Evolutionary conservation across 2,329 filamentous ascomycete species (phyloP).

Genomic region (Onygena corvina): DNA sequence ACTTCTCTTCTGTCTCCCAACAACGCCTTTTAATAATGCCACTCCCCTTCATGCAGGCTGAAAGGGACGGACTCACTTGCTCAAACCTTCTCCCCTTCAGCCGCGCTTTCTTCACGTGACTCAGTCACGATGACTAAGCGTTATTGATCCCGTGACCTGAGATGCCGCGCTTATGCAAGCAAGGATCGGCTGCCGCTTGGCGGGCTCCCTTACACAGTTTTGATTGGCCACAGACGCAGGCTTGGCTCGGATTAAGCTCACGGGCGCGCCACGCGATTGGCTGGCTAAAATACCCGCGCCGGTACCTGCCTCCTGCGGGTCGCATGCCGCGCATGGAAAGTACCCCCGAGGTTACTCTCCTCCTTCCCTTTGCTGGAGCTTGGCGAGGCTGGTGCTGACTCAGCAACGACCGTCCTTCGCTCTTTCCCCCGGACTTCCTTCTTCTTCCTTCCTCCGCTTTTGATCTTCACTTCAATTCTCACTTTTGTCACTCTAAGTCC

Average conservation of each 20-base stretch:
- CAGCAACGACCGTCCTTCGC: too few relatives aligned
- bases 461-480: conserved; percentile 13
- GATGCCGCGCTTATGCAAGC: background rate
- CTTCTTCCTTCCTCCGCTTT: conserved; percentile 7
- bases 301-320: conserved; percentile 4
- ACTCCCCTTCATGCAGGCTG: too few relatives aligned
- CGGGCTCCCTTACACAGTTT: background rate
- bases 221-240: background rate
- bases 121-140: too few relatives aligned
- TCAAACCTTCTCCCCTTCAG: too few relatives aligned
- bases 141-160: too few relatives aligned
- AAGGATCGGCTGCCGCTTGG: background rate
- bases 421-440: background rate
- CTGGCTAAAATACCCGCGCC: background rate
- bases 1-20: too few relatives aligned
- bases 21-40: too few relatives aligned
- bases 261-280: background rate
- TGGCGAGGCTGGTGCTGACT: conserved; percentile 3
- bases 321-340: conserved; percentile 6
- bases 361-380: background rate
- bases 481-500: conserved; percentile 13
- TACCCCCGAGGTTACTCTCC: conserved; percentile 4
- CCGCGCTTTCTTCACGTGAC: too few relatives aligned
- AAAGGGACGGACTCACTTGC: too few relatives aligned
- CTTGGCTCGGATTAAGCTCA: conserved; percentile 4